phyloP scores from a whole-genome alignment of 495 filamentous ascomycete species.

The Daldinia caldariorum region DNA sequence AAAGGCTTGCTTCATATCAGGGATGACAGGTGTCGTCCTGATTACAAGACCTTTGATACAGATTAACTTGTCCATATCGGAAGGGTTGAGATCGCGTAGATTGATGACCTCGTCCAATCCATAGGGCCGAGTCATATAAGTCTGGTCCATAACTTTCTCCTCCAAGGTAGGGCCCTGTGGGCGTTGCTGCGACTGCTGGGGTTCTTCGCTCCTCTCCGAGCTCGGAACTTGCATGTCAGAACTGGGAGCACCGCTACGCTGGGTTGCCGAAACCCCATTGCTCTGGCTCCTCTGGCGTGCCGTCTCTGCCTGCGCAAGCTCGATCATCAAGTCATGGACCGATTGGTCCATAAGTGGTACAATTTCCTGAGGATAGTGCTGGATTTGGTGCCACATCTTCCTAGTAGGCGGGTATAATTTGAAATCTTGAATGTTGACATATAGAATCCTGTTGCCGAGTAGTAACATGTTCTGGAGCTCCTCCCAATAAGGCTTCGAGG shows the following conservation, averaged over 20 bases:
- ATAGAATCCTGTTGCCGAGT: conserved; percentile 82
- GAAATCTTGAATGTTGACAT: conserved; percentile 88
- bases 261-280: conserved; percentile 57
- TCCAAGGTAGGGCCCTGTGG: conserved; percentile 54
- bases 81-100: conserved; percentile 93
- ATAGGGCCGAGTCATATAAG: conserved; percentile 88
- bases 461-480: conserved; percentile 90
- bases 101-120: conserved; percentile 89
- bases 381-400: conserved; percentile 94
- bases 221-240: conserved; percentile 79
- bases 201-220: conserved; percentile 71
- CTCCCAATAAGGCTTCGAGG: conserved; percentile 80
- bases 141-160: conserved; percentile 71
- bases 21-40: conserved; percentile 92
- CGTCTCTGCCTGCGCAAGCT: conserved; percentile 85
- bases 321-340: conserved; percentile 92
- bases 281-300: conserved; percentile 68
- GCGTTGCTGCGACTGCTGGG: conserved; percentile 47
- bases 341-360: conserved; percentile 95
- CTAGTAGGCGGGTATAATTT: conserved; percentile 91
- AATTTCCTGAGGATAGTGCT: conserved; percentile 93
- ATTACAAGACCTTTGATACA: conserved; percentile 97
- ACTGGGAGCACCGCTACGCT: conserved; percentile 59
- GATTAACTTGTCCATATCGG: conserved; percentile 95
- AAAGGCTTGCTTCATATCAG: conserved; percentile 95